Base-by-base conservation (phyloP, 257 asterid species). In the Coffea canephora region DNA sequence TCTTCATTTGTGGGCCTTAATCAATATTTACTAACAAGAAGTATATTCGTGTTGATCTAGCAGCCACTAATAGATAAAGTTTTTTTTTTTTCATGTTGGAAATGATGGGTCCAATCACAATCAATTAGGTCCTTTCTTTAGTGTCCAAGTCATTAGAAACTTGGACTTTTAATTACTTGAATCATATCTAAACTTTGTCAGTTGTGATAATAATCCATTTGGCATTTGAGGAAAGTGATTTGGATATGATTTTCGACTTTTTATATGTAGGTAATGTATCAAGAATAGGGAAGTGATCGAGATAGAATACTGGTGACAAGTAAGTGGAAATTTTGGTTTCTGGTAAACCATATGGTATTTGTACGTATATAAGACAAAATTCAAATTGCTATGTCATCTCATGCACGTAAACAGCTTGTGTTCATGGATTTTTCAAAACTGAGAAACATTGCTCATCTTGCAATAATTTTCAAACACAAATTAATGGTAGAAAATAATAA, bases 81-180 rank as follows among this genome's bases (percentile, higher is more conserved):
- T 49, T 50, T n/a, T 10, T 15, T 31, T 31, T 31, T 31, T 31
- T 0, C n/a, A 25, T 34, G 57, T 49, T 50, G 46, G 31, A 49
- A 77, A 77, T 49, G 75, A 77, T 62, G 46, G 43, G 75, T 50
- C 41, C 61, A 31, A 49, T 77, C 80, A 66, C 80, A 46, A 67
- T 64, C 70, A 27, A 62, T n/a, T 77, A 50, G 55, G 55, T 50
- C 67, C 41, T 50, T 34, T 50, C 43, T 67, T 72, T 65, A 18
- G 54, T 48, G 46, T 48, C 36, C 75, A 76, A 68, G 54, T 77
- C 80, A 34, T 68, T 16, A 8, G 41, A 77, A 50, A 65, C 75
- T 50, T 50, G 11, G 41, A 34, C 25, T 6, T 18, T 18, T 34
- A 68, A 57, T 31, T 65, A 25, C 69, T 65, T 65, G 41, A 65